Evolutionary conservation across 2,329 filamentous ascomycete genomes (phyloP), one percentile per base, ranked within the genome.

Genomic region (Phialemonium atrogriseum): DNA sequence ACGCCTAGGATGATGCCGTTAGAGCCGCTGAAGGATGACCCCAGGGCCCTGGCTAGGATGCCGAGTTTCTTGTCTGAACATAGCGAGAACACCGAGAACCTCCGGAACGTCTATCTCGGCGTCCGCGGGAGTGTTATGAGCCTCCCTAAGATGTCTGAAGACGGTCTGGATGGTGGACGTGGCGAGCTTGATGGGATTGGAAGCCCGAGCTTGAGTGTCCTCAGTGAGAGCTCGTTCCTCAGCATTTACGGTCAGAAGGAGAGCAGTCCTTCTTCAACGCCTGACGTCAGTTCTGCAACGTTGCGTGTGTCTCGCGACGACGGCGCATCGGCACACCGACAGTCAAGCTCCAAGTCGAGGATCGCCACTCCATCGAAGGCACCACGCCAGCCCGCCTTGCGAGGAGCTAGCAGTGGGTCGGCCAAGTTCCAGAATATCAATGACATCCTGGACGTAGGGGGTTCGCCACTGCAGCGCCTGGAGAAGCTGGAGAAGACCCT

Each of bases 171-270:
- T 15, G 48, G 34, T 15, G 45, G 50, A 11, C 32, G 43, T 30
- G 50, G 58, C 25, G 60, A 58, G 24, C 46, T 70, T 38, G 62
- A 59, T 32, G 58, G 58, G 25, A 46, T 72, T 36, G 60, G 59
- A 17, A 82, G 76, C 41, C 77, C 77, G 4, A 70, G 66, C 20
- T 54, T 81, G 30, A 81, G 77, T 41, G 61, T 80, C 10, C 52
- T 82, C 39, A 81, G 77, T 41, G 76, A 81, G 50, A 80, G 76
- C 48, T 81, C 77, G 0, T 80, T 82, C 43, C 43, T 70, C 14
- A 81, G 77, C 42, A 60, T 82, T 0, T 82, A 82, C 34, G 77
- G 76, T 3, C 52, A 60, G 15, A 66, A 64, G 38, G 33, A 43
- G 2, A 48, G 50, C 8, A 45, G 42, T 17, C 43, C 43, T 9